These are phyloP conservation scores for Pseudogymnoascus sp. DNA, from an alignment of 2,329 filamentous ascomycete species.

Conservation along the genomic window DNA sequence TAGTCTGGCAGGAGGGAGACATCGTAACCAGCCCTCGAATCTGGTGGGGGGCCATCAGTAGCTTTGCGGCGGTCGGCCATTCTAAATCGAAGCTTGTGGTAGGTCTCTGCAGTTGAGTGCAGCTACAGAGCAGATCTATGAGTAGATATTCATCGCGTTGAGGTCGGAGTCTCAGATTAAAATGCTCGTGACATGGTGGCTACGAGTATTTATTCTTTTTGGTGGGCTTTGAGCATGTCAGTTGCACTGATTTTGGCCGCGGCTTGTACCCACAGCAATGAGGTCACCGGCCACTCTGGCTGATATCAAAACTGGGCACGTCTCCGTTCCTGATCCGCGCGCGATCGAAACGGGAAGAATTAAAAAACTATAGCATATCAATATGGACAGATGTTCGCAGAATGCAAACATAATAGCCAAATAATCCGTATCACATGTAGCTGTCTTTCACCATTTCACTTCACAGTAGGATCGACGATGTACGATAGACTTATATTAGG, in stretches of 20 bases:
- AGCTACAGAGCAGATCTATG: not conserved
- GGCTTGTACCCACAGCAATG: not conserved
- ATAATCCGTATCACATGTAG: not conserved
- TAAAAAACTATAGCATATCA: not conserved
- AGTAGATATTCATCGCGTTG: not conserved
- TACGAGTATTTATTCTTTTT: constrained; percentile 3
- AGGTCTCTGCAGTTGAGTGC: constrained; percentile 3
- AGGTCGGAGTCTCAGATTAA: not conserved
- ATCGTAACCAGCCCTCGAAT: constrained; percentile 60
- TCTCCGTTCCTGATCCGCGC: not conserved
- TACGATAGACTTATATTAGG: not conserved
- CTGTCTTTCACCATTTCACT: not conserved
- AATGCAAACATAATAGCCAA: not conserved
- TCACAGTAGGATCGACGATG: not conserved
- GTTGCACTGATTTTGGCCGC: constrained; percentile 2
- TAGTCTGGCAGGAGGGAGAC: constrained; percentile 65
- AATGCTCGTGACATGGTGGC: constrained; percentile 3
- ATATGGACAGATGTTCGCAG: not conserved
- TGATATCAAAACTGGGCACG: constrained; percentile 1
- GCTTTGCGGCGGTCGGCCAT: constrained; percentile 28
- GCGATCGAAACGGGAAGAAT: not conserved
- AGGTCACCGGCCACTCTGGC: not conserved
- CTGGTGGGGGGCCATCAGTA: constrained; percentile 47
- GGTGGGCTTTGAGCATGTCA: not conserved
- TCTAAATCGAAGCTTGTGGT: constrained; percentile 1